A percentile compares a stretch with the other conserved stretches of the same genome.
Evolutionary conservation across 225 moss, liverwort and hornwort species (phyloP).

Genomic region (Bryum argenteum): DNA sequence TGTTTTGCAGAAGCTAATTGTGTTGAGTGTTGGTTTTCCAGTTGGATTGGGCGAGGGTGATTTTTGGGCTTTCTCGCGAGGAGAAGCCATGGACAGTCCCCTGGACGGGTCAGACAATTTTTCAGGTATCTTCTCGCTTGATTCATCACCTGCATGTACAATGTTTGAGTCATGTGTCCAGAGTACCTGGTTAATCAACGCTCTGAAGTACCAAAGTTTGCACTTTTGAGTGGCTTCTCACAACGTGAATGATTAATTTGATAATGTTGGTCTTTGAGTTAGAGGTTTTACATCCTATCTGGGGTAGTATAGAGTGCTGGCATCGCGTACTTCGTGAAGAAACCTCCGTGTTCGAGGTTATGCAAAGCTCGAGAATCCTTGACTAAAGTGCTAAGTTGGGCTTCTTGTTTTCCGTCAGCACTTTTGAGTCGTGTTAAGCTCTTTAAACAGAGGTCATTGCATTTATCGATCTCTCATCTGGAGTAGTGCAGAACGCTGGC

Average conservation of each 20-base stretch:
- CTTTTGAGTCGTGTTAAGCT: too few relatives aligned
- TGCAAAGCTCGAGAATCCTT: background rate
- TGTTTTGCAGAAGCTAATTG: background rate
- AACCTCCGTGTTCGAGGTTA: background rate
- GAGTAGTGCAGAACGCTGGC: too few relatives aligned
- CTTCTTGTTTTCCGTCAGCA: too few relatives aligned
- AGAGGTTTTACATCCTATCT: background rate
- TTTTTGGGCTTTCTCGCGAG: constrained; percentile 55
- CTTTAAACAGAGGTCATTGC: too few relatives aligned
- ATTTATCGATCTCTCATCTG: too few relatives aligned
- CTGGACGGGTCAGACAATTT: constrained; percentile 91
- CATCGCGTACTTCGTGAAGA: background rate
- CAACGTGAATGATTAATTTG: too few relatives aligned
- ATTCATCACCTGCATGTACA: background rate
- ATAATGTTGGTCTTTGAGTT: background rate
- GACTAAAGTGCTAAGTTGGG: too few relatives aligned
- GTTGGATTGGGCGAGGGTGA: constrained; percentile 64
- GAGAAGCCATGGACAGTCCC: constrained; percentile 87
- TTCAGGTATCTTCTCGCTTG: constrained; percentile 60
- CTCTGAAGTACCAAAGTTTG: background rate
- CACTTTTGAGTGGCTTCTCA: too few relatives aligned
- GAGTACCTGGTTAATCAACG: background rate
- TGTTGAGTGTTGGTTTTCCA: constrained; percentile 24
- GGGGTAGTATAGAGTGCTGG: background rate
- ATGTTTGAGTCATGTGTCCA: background rate